Evolutionary conservation across 1,139 yeast genomes (phyloP), one percentile per base, ranked within the genome.

Genomic region (Suhomyces anneliseae): DNA sequence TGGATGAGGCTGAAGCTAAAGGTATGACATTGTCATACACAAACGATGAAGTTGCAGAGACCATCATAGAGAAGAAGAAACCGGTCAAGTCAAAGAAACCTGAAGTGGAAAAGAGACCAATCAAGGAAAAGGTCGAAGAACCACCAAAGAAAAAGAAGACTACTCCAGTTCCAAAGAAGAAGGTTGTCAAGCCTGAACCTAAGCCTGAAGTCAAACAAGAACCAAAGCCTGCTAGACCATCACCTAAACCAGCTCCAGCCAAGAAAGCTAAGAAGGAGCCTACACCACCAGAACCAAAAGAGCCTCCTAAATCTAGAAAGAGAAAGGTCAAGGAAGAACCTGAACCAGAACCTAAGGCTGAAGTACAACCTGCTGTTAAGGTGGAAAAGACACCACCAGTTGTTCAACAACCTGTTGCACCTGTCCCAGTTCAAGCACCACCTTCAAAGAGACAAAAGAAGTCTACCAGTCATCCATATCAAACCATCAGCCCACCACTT

Each of bases 1-100:
- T 80, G 15, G 74, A 72, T 8, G 86, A 85, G 50, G 74, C 57
- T 0, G 52, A 54, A 26, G n/a, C 39, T 2, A 39, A 43, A 27
- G 58, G 58, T 6, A 53, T 57, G 9, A 36, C 40, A 2, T 34
- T 54, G 7, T 44, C 54, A 2, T 45, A 43, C 11, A 33, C 32
- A 10, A 40, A 44, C 10, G 54, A 51, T 2, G 47, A 43, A 8
- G 39, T 29, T 4, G 47, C 45, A 24, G 26, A 43, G 0, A 37
- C 44, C 8, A 36, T 48, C 4, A 24, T 44, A 2, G 48, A 45
- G 6, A 44, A 39, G 6, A 51, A 44, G 26, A 44, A 43, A 26
- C 27, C 33, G 12, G 29, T 8, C 7, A 38, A 47, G 27, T 10
- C 43, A 10, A 44, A 43, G 26, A 29, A 36, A 14, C 24, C 39